Conservation (phyloP, 1,284 basidiomycete genomes). For the Austropuccinia psidii region DNA sequence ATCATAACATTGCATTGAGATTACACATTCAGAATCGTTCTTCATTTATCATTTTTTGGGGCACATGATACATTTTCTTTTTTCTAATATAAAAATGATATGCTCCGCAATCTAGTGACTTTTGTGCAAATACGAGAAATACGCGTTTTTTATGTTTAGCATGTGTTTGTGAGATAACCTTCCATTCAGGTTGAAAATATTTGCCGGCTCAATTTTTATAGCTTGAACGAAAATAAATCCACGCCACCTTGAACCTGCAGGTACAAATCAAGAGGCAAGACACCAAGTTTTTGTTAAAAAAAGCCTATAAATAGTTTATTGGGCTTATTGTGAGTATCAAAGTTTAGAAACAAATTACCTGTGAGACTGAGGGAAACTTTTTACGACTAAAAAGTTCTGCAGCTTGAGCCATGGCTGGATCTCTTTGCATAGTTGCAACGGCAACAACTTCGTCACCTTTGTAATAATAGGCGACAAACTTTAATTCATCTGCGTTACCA, state of each 20-base stretch:
- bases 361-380: slow-evolving; percentile 69
- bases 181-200: too few species aligned
- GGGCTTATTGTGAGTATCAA: too few species aligned
- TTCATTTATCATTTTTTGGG: too few species aligned
- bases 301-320: not conserved
- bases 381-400: slow-evolving; percentile 70
- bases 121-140: too few species aligned
- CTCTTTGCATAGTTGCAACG: slow-evolving; percentile 73
- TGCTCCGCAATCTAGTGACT: too few species aligned
- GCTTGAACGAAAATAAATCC: slow-evolving; percentile 19
- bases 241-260: slow-evolving; percentile 12
- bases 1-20: too few species aligned
- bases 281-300: not conserved
- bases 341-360: slow-evolving; percentile 45
- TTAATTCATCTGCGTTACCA: slow-evolving; percentile 68
- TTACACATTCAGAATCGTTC: too few species aligned
- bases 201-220: slow-evolving; percentile 22
- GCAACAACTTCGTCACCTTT: slow-evolving; percentile 69
- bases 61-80: too few species aligned
- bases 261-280: not conserved
- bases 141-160: too few species aligned
- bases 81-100: too few species aligned
- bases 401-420: slow-evolving; percentile 70
- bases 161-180: too few species aligned
- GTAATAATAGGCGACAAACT: slow-evolving; percentile 82